Evolutionary conservation across 805 yeast species (phyloP), one percentile per base, ranked within the genome.

Genomic region (Starmerella vitae): DNA sequence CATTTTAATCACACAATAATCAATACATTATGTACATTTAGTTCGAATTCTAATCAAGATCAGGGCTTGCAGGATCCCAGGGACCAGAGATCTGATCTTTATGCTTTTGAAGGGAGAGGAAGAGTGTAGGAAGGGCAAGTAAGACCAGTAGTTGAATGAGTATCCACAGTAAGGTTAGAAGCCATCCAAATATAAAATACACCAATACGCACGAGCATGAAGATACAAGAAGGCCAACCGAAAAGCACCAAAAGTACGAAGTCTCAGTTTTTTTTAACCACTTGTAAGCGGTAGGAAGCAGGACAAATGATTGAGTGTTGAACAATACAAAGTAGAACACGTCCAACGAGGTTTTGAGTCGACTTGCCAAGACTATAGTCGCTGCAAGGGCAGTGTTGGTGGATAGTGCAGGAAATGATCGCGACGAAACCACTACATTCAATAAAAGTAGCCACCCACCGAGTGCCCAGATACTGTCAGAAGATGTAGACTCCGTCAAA

Each of bases 391-490:
- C 72, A 3, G 86, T 61, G 52, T 88, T 91, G 18, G 93, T 84
- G 1, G 93, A 76, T 8, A 85, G 58, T 33, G 72, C 79, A 30
- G 45, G 70, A 71, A 51, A 70, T 64, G 27, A 79, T 68, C 56
- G 79, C 78, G 58, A 82, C 82, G 53, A 78, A 76, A 49, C 76
- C 66, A 20, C 76, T 3, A 85, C 61, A 51, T 84, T 84, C 32
- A 76, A 62, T 9, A 83, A 49, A 24, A 81, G 75, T 13, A 91
- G 63, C 76, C 94, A 78, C 34, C 78, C 74, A 6, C 93, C 73
- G 4, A 91, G 59, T 0, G 94, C 85, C 96, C 97, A 88, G 43
- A 91, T 84, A 13, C 95, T 83, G 61, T 91, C 97, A 0, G 91
- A 78, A 0, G 95, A 74, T 0, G 95, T 84, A 0, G 94, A 79